A percentile compares a stretch with the other conserved stretches of the same genome.
Evolutionary conservation across 495 filamentous ascomycete genomes (phyloP).

Genomic region (Xylaria bambusicola): DNA sequence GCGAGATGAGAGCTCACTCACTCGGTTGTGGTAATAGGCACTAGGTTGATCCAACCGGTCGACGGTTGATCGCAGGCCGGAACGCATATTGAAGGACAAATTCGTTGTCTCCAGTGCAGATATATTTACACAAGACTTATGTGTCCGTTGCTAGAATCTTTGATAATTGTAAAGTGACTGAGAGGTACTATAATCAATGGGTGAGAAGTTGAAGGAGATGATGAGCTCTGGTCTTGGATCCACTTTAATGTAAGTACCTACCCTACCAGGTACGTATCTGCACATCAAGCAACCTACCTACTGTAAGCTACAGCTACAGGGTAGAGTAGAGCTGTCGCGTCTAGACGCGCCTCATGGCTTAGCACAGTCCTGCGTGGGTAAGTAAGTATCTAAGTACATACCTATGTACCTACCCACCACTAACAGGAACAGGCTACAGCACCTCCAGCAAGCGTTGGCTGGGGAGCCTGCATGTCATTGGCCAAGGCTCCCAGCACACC

Average conservation of each 20-base stretch:
- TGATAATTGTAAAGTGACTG: constrained; percentile 6
- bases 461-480: too few relatives aligned
- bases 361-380: not conserved
- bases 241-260: not conserved
- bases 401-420: too few relatives aligned
- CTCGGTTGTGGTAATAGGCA: constrained; percentile 80
- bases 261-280: too few relatives aligned
- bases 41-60: constrained; percentile 87
- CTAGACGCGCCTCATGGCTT: not conserved
- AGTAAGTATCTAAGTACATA: not conserved
- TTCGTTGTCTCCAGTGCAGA: not conserved
- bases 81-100: constrained; percentile 19
- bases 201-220: constrained; percentile 1
- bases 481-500: too few relatives aligned
- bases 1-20: constrained; percentile 42
- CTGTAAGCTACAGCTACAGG: not conserved
- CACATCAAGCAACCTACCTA: too few relatives aligned
- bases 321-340: not conserved
- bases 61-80: constrained; percentile 60
- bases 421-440: too few relatives aligned
- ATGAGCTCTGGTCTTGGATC: not conserved
- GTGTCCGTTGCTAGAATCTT: not conserved
- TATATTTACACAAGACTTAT: too few relatives aligned
- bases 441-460: too few relatives aligned
- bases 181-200: not conserved